Base-by-base conservation (phyloP, 2,329 filamentous ascomycete genomes). In the Aureobasidium sp. region DNA sequence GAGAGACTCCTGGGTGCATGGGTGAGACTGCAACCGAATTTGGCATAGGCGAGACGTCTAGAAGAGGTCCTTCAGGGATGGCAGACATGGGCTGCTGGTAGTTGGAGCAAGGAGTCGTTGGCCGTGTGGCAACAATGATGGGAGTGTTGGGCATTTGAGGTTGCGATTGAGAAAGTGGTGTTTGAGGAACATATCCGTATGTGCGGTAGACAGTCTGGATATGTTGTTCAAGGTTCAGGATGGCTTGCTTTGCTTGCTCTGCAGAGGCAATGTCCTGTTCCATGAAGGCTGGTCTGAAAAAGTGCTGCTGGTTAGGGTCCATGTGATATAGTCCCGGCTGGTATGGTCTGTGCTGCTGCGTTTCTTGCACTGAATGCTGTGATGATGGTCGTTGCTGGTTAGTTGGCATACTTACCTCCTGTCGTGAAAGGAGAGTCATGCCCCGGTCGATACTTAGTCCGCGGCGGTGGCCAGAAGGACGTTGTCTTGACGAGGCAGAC, bases 331-430 rank as follows among this genome's bases (percentile, higher is more conserved):
- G 81, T 83, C 88, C 87, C 85, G 88, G 88, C 85, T 89, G 86
- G 84, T 84, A 84, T 83, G 86, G 83, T 84, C 85, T 85, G 81
- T 92, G 89, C 87, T 90, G 86, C 85, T 93, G 90, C 86, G 88
- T 84, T 89, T 90, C 89, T 87, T 87, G 88, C 87, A 91, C 84
- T 79, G 85, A 82, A 84, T 91, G 88, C 84, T 92, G 89, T 83
- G 80, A 79, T 83, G 90, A 87, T 82, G 79, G 79, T 77, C 79
- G 77, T 82, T 79, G 80, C 81, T 75, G 71, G 80, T 83, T 82
- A 82, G 80, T 82, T 65, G 66, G 67, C 75, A 74, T 81, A 79
- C 78, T 81, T 80, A 81, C 77, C 71, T 73, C 76, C 64, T 66
- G 69, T 36, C 56, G 63, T 64, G 65, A 64, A 69, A 66, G 61